Percentiles rank a stretch among this genome's conserved stretches.
phyloP scores from a whole-genome alignment of 768 basidiomycete species.

The Collybia nuda region DNA sequence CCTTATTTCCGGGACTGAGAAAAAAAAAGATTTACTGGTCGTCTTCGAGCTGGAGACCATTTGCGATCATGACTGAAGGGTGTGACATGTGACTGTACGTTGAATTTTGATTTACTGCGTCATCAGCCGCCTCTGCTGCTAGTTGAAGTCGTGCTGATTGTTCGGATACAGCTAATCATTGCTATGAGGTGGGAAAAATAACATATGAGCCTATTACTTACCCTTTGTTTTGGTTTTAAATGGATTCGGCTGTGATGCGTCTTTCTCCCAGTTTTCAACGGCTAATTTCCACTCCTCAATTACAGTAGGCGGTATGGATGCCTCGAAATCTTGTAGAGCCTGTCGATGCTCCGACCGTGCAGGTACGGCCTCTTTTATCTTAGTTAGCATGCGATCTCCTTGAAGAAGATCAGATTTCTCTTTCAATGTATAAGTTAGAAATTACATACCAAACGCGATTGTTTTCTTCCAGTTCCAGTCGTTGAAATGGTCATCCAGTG shows the following conservation, averaged over 20 bases:
- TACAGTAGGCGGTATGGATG: not conserved
- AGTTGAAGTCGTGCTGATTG: constrained; percentile 12
- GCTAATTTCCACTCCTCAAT: constrained; percentile 1
- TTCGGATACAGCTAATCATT: constrained; percentile 3
- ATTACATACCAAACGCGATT: constrained; percentile 10
- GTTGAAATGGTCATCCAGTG: no score
- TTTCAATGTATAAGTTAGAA: not conserved
- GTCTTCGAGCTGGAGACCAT: constrained; percentile 16
- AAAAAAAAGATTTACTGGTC: constrained; percentile 7
- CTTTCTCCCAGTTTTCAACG: constrained; percentile 8
- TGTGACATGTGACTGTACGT: not conserved
- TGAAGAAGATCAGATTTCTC: not conserved
- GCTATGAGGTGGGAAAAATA: not conserved
- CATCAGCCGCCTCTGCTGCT: constrained; percentile 8
- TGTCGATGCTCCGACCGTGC: constrained; percentile 4
- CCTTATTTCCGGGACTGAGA: not conserved
- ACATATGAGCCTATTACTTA: not conserved
- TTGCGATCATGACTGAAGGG: constrained; percentile 2
- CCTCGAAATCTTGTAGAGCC: constrained; percentile 8
- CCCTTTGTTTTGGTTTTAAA: constrained; percentile 2
- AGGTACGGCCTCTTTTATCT: constrained; percentile 9
- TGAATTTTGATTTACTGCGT: constrained; percentile 1
- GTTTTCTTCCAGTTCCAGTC: constrained; percentile 27
- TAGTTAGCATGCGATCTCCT: constrained; percentile 3
- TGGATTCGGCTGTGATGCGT: constrained; percentile 8